Conservation (phyloP, 768 basidiomycete genomes). For the Boletus coccyginus region DNA sequence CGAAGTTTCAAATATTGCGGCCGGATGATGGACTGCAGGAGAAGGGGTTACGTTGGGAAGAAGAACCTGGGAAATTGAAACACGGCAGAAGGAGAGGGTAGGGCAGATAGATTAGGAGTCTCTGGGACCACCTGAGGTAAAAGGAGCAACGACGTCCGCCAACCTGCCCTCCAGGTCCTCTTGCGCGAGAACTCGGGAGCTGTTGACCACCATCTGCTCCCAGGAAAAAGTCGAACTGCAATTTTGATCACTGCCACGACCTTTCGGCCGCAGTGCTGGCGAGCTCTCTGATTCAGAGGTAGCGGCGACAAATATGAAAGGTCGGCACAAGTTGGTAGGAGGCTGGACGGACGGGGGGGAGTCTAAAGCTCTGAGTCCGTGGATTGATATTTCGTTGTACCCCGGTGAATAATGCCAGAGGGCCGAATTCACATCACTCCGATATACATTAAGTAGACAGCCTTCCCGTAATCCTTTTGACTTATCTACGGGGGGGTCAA, state of each 20-base stretch:
- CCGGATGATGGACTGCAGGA: too few relatives aligned
- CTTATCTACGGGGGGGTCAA: too few relatives aligned
- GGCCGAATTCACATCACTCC: too few relatives aligned
- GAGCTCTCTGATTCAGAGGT: conserved; percentile 40
- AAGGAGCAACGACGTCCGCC: conserved; percentile 69
- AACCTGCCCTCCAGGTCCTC: conserved; percentile 73
- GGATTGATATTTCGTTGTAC: conserved; percentile 31
- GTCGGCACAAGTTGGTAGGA: conserved; percentile 49
- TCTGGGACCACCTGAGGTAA: conserved; percentile 63
- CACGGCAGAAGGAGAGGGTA: conserved; percentile 71
- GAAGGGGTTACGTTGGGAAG: too few relatives aligned
- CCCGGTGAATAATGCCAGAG: too few relatives aligned
- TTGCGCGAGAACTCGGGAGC: conserved; percentile 54
- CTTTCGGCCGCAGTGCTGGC: conserved; percentile 37
- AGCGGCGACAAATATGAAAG: conserved; percentile 37
- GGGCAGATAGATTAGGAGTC: conserved; percentile 65
- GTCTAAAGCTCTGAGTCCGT: conserved; percentile 48
- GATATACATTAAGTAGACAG: too few relatives aligned
- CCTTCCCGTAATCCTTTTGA: too few relatives aligned
- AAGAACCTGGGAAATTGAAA: conserved; percentile 61
- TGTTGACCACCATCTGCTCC: conserved; percentile 68
- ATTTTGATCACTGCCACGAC: conserved; percentile 36
- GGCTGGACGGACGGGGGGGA: conserved; percentile 46
- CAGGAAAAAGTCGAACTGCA: conserved; percentile 74
- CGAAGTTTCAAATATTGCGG: too few relatives aligned